phyloP scores from a whole-genome alignment of 1,139 yeast species.

The Protomyces inouyei region DNA sequence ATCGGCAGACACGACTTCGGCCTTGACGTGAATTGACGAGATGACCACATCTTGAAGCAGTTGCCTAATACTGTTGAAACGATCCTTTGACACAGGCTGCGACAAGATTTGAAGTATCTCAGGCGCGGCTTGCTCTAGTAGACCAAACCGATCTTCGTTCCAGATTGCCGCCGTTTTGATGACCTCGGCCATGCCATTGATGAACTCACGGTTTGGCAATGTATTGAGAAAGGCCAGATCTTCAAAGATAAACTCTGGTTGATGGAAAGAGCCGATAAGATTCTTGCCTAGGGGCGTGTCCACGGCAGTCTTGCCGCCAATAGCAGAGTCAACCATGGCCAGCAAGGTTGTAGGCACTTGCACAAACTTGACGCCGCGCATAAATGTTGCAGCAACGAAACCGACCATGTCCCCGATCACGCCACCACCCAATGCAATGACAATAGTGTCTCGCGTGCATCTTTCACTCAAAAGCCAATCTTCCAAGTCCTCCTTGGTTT shows the following conservation, averaged over 20 bases:
- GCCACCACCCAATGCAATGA: conserved; percentile 86
- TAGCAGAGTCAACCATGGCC: conserved; percentile 97
- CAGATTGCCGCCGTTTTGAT: conserved; percentile 98
- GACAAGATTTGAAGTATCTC: conserved; percentile 57
- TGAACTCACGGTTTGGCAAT: conserved; percentile 86
- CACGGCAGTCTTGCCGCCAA: conserved; percentile 98
- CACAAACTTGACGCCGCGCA: conserved; percentile 94
- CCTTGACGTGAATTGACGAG: conserved; percentile 85
- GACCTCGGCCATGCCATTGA: conserved; percentile 98
- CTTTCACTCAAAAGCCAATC: conserved; percentile 80
- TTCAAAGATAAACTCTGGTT: conserved; percentile 81
- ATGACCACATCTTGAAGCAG: conserved; percentile 73
- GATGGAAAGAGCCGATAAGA: conserved; percentile 96
- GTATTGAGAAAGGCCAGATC: conserved; percentile 85
- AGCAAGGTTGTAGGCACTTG: conserved; percentile 91
- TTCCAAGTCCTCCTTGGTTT: conserved; percentile 88
- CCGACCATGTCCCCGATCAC: conserved; percentile 99
- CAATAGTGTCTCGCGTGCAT: conserved; percentile 93
- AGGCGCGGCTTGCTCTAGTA: conserved; percentile 73
- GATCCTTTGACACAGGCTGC: conserved; percentile 9
- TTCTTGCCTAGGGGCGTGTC: conserved; percentile 98
- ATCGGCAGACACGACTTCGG: conserved; percentile 87
- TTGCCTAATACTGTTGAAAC: conserved; percentile 50
- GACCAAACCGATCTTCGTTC: conserved; percentile 80
- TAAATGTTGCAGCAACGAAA: conserved; percentile 95